Conservation (phyloP, 352 stramenopile genomes). For the Phytophthora agathidicida region DNA sequence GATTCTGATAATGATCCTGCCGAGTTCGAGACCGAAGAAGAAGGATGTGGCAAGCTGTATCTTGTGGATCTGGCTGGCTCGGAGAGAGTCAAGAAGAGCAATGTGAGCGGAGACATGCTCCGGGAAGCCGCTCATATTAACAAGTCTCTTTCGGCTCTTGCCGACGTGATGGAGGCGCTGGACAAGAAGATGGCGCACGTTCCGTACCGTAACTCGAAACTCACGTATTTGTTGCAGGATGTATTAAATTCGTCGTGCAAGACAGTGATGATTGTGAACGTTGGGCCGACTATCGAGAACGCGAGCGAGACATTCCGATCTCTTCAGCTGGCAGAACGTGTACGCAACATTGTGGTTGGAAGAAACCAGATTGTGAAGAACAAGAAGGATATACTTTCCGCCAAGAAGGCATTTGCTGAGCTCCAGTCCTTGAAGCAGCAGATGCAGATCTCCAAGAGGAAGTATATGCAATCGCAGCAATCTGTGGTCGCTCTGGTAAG, state of each 20-base stretch:
- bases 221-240: conserved; percentile 97
- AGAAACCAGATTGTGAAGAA: conserved; percentile 85
- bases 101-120: conserved; percentile 85
- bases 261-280: conserved; percentile 95
- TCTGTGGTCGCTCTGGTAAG: conserved; percentile 91
- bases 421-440: conserved; percentile 95
- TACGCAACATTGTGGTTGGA: conserved; percentile 80
- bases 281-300: conserved; percentile 84
- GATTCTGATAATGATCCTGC: conserved; percentile 31
- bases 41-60: conserved; percentile 89
- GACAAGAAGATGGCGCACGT: conserved; percentile 93
- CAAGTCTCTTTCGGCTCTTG: conserved; percentile 92
- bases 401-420: conserved; percentile 94
- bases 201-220: conserved; percentile 97
- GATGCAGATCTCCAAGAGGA: conserved; percentile 86
- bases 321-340: conserved; percentile 87
- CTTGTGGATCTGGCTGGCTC: conserved; percentile 93
- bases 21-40: conserved; percentile 37
- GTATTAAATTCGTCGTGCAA: conserved; percentile 91
- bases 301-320: conserved; percentile 88
- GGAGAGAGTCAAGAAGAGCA: conserved; percentile 92
- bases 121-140: conserved; percentile 87
- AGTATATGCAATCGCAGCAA: conserved; percentile 90
- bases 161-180: conserved; percentile 93
- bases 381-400: conserved; percentile 87